Evolutionary conservation across 169 alveolate genomes (phyloP), one percentile per base, ranked within the genome.

Genomic region (Cryptosporidium sp.): DNA sequence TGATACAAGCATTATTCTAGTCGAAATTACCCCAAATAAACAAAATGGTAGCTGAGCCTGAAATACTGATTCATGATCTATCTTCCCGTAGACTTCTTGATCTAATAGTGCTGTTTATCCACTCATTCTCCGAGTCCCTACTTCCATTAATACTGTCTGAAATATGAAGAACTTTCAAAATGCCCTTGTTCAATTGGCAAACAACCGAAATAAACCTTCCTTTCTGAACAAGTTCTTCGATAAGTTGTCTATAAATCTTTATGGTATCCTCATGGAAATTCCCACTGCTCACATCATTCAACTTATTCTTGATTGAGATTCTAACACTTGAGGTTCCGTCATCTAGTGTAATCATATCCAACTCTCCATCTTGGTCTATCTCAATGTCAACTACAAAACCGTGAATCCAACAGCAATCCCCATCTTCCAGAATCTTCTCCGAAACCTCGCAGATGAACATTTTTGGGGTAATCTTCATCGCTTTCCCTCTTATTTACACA

Each of bases 391-490:
- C 50, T 8, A 80, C 59, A 50, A 37, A 80, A 39, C 89, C 89
- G 45, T 62, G 75, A 39, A 80, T 29, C 89, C 89, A 80, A 45
- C 67, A 80, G 16, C 89, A 80, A 18, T 80, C 75, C 14, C 89
- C 89, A 31, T 65, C 68, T 26, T 21, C 65, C 70, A 29, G 10
- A 23, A 65, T 29, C 37, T 50, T 59, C 21, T 80, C 68, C 26
- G 65, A 50, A 41, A 80, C 58, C 65, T 80, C 89, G 51, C 80
- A 80, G 33, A 80, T 80, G 50, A 80, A 80, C 41, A 80, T 65
- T 33, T 80, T 80, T 8, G 89, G 89, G 9, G 89, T 80, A 7
- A 37, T 41, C 50, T 31, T 80, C 75, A 80, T 80, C 12, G 31
- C 33, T 37, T 29, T 16, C 23, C 50, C 51, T 31, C 50, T 39